A percentile compares a stretch with the other conserved stretches of the same genome.
These are phyloP conservation scores for Colletotrichum caudatum DNA, from an alignment of 2,329 filamentous ascomycete genomes.

Conservation along the genomic window DNA sequence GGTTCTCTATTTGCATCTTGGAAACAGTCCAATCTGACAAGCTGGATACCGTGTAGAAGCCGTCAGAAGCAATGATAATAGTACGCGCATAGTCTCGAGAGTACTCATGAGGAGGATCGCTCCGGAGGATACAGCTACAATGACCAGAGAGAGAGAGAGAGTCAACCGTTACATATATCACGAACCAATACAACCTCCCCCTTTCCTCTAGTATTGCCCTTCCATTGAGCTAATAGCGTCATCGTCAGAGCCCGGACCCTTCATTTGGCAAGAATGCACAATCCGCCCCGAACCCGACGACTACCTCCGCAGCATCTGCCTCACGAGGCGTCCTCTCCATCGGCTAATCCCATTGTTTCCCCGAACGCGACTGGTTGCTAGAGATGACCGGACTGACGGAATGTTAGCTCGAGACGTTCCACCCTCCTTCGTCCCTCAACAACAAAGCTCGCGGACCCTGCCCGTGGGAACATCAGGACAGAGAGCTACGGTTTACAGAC, in stretches of 20 bases:
- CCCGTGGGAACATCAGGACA: neutral
- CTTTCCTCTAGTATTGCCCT: neutral
- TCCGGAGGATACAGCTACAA: too few relatives aligned
- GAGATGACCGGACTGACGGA: slow-evolving; percentile 31
- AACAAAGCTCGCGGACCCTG: neutral
- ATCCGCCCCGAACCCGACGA: slow-evolving; percentile 36
- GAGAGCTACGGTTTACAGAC: neutral
- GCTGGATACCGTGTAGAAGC: neutral
- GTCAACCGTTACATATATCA: neutral
- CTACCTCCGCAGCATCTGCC: slow-evolving; percentile 42
- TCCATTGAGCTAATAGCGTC: neutral
- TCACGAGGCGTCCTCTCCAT: neutral
- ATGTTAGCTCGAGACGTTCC: neutral
- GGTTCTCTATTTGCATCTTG: neutral
- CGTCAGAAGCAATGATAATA: neutral
- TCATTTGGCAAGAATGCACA: neutral
- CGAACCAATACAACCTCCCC: too few relatives aligned
- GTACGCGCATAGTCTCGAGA: neutral
- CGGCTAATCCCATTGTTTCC: slow-evolving; percentile 30
- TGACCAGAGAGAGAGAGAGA: neutral
- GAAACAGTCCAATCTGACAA: neutral
- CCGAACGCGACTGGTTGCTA: slow-evolving; percentile 27
- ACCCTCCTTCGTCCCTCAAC: neutral
- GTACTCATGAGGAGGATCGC: neutral
- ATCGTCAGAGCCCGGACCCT: neutral